A percentile compares a stretch with the other conserved stretches of the same genome.
Conservation (phyloP, 768 basidiomycete genomes). For the Kwoniella mangroviensis region DNA sequence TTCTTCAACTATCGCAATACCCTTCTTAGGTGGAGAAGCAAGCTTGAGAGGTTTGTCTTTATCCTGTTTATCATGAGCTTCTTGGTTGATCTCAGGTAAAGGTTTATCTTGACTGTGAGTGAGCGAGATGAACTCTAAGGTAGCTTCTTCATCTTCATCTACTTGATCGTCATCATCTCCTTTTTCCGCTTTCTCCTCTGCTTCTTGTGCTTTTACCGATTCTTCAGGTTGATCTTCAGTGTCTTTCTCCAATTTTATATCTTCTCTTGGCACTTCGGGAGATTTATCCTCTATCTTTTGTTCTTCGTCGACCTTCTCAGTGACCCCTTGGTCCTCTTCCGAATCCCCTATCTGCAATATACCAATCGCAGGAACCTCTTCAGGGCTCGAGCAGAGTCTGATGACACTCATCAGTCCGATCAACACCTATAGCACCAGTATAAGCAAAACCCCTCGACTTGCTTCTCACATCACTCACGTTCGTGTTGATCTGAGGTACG, state of each 20-base stretch:
- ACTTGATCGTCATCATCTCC: not conserved
- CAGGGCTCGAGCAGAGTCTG: conserved; percentile 28
- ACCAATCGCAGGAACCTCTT: not conserved
- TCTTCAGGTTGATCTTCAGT: not conserved
- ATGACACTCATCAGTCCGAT: conserved; percentile 46
- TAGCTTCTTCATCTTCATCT: conserved; percentile 4
- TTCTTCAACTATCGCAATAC: not conserved
- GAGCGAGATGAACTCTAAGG: conserved; percentile 7
- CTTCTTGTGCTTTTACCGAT: not conserved
- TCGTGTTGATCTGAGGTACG: conserved; percentile 40
- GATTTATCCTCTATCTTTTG: not conserved
- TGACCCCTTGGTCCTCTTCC: not conserved
- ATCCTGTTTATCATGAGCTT: not conserved
- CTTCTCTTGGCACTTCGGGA: no score
- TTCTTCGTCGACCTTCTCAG: not conserved
- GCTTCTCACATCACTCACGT: conserved; percentile 30
- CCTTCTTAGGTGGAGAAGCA: conserved; percentile 16
- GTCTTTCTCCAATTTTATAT: not conserved
- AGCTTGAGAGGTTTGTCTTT: conserved; percentile 7
- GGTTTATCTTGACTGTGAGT: conserved; percentile 11
- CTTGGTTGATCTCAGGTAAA: conserved; percentile 5
- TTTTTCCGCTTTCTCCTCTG: not conserved
- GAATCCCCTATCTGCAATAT: not conserved
- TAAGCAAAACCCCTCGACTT: not conserved
- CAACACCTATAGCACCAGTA: conserved; percentile 27